Conservation (phyloP, 345 rosid genomes). For the Eucalyptus pauciflora region DNA sequence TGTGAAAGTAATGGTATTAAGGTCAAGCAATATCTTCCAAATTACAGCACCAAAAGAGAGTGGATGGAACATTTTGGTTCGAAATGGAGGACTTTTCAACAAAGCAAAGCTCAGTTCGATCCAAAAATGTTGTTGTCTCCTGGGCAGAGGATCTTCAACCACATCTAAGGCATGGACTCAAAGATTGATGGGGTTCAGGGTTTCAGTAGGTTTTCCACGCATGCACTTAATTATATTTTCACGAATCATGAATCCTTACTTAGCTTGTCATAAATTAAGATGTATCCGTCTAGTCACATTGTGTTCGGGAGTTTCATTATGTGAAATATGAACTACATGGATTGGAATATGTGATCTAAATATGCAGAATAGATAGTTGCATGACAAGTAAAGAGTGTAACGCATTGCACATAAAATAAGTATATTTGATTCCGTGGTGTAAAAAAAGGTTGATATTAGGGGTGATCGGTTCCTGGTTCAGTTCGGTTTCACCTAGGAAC, state of each 20-base stretch:
- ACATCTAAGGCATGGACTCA: not conserved
- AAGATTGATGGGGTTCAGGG: not conserved
- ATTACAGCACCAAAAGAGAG: not conserved
- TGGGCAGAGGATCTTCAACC: constrained; percentile 2
- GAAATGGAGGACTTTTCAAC: not conserved
- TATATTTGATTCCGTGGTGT: not conserved
- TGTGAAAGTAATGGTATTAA: not conserved
- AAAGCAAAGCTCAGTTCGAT: not conserved
- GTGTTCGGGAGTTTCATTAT: not conserved
- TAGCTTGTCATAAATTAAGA: not conserved
- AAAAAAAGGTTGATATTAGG: not conserved
- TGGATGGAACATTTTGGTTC: constrained; percentile 3
- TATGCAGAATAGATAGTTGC: not conserved
- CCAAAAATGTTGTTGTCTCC: constrained; percentile 3
- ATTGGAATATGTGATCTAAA: not conserved
- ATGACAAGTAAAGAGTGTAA: not conserved
- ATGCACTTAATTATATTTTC: not conserved
- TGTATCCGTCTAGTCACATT: not conserved
- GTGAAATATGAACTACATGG: not conserved
- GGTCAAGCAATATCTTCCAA: not conserved
- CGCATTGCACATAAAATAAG: not conserved
- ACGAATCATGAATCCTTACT: not conserved
- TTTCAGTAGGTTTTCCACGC: not conserved
- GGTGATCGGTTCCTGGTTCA: too few species aligned
- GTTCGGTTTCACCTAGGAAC: too few species aligned